Conservation (phyloP, 1,284 basidiomycete genomes). For the Meripilus lineatus region DNA sequence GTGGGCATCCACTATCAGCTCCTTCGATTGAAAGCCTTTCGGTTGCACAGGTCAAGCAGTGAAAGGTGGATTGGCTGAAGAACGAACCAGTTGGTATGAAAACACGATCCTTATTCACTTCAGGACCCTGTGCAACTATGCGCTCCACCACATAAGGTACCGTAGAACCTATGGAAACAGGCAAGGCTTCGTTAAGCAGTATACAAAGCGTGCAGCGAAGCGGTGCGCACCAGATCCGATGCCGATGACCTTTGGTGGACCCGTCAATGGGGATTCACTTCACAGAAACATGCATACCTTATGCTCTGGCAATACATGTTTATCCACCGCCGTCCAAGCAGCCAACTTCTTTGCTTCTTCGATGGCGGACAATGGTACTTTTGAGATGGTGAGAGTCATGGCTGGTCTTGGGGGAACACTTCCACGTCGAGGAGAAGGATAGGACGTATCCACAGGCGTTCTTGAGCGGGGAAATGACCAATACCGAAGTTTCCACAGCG, state of each 20-base stretch:
- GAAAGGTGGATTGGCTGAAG: not conserved
- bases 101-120: slow-evolving; percentile 74
- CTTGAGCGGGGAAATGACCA: too few species aligned
- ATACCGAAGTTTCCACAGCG: too few species aligned
- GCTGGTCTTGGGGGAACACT: too few species aligned
- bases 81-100: slow-evolving; percentile 84
- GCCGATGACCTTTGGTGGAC: slow-evolving; percentile 78
- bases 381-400: too few species aligned
- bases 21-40: slow-evolving; percentile 91
- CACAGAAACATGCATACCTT: slow-evolving; percentile 57
- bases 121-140: slow-evolving; percentile 80
- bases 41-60: not conserved
- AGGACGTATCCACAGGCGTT: too few species aligned
- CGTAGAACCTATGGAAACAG: slow-evolving; percentile 66
- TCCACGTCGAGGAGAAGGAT: too few species aligned
- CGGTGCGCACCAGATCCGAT: slow-evolving; percentile 71
- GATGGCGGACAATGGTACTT: slow-evolving; percentile 27
- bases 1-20: slow-evolving; percentile 83
- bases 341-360: slow-evolving; percentile 87
- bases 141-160: slow-evolving; percentile 98
- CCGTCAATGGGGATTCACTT: too few species aligned
- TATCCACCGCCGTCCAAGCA: slow-evolving; percentile 92
- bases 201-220: slow-evolving; percentile 6
- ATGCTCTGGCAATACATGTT: slow-evolving; percentile 80
- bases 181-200: slow-evolving; percentile 2